phyloP scores from a whole-genome alignment of 2,329 filamentous ascomycete genomes.

The Zalaria sp. region DNA sequence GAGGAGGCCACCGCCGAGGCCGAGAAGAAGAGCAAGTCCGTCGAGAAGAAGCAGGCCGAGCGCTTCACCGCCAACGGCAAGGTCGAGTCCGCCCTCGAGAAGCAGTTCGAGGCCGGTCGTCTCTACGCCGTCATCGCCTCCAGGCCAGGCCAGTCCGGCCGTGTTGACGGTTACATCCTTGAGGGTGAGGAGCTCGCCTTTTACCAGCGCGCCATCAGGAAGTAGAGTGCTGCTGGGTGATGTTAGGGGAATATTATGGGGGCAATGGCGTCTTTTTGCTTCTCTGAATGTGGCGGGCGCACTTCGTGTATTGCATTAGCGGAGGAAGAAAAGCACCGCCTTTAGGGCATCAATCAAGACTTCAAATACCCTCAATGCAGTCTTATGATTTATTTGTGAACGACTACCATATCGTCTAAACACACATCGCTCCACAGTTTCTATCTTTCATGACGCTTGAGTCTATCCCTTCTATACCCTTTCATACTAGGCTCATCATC shows the following conservation, averaged over 20 bases:
- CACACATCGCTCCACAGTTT: no score
- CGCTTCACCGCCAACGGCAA: slow-evolving; percentile 75
- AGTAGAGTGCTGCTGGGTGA: slow-evolving; percentile 46
- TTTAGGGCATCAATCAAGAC: not conserved
- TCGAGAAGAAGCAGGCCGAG: slow-evolving; percentile 91
- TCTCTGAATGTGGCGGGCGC: not conserved
- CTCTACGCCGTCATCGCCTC: slow-evolving; percentile 86
- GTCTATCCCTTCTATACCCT: no score
- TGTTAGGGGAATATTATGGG: not conserved
- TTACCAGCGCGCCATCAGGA: slow-evolving; percentile 99
- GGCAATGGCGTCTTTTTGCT: not conserved
- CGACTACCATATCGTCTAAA: no score
- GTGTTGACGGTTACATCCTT: slow-evolving; percentile 92
- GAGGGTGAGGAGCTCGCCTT: slow-evolving; percentile 99
- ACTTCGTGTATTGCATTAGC: not conserved
- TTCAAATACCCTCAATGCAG: not conserved
- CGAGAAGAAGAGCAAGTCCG: slow-evolving; percentile 84
- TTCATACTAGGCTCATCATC: no score
- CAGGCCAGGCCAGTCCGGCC: slow-evolving; percentile 91
- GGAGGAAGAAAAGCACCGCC: not conserved
- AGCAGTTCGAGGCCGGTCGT: slow-evolving; percentile 98
- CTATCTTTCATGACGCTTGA: no score
- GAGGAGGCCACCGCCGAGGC: slow-evolving; percentile 51
- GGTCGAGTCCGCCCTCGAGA: slow-evolving; percentile 85
- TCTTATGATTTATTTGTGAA: no score